phyloP scores from a whole-genome alignment of 2,329 filamentous ascomycete species.

The Fusarium sp. region DNA sequence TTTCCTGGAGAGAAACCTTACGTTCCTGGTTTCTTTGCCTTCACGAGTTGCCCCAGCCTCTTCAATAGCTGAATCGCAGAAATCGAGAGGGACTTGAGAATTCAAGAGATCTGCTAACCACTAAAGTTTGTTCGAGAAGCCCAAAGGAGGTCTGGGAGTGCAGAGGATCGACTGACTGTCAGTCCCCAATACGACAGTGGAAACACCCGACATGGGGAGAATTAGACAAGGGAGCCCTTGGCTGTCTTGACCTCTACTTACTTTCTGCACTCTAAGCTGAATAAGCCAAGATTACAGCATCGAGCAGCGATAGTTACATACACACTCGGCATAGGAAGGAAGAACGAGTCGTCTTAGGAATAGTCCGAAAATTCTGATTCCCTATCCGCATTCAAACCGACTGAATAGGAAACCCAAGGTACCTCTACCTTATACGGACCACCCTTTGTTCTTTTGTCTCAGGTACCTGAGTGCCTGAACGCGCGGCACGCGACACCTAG shows the following conservation, averaged over 20 bases:
- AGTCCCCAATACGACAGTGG: constrained; percentile 14
- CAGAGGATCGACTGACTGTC: constrained; percentile 30
- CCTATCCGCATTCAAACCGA: not conserved
- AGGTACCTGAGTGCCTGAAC: constrained; percentile 29
- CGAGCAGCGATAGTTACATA: not conserved
- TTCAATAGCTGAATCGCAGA: not conserved
- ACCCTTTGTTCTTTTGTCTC: constrained; percentile 11
- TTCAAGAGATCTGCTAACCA: not conserved
- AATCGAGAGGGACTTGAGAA: not conserved
- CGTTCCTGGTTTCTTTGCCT: not conserved
- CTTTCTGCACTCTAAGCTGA: not conserved
- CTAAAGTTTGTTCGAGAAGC: constrained; percentile 8
- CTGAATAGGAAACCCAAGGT: not conserved
- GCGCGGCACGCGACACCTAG: constrained; percentile 36
- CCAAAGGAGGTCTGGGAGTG: constrained; percentile 1
- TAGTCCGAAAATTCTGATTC: not conserved
- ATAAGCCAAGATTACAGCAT: not conserved
- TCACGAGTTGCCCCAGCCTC: not conserved
- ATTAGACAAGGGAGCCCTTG: constrained; percentile 7
- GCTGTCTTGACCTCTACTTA: not conserved
- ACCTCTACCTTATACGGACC: not conserved
- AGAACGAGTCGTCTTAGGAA: not conserved
- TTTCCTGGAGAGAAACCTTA: constrained; percentile 12
- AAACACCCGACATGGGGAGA: constrained; percentile 12
- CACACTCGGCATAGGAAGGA: not conserved